phyloP scores from a whole-genome alignment of 371 early-diverging fungal genomes.

The Mortierella sp. region DNA sequence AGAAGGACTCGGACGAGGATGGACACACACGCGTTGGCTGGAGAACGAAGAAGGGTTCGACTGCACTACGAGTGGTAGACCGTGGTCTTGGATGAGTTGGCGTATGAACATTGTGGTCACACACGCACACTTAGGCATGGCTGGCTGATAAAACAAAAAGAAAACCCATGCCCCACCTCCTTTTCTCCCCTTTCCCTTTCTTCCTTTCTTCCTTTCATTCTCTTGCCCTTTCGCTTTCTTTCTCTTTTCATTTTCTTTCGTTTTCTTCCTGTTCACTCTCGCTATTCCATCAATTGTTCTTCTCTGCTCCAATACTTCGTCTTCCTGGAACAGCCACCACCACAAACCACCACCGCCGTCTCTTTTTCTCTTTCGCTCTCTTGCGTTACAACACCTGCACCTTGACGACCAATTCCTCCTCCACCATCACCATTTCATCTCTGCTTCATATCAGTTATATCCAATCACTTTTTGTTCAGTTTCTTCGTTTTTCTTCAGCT shows the following conservation, averaged over 20 bases:
- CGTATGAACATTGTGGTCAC: not conserved
- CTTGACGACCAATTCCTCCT: not conserved
- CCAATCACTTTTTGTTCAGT: not conserved
- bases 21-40: not conserved
- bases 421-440: not conserved
- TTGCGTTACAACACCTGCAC: not conserved
- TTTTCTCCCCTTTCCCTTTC: not conserved
- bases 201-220: not conserved
- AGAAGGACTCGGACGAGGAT: not conserved
- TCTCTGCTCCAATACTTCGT: conserved; percentile 9
- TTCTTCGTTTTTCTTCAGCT: not conserved
- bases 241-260: not conserved
- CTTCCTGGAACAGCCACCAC: not conserved
- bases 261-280: conserved; percentile 1
- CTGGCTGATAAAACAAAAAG: not conserved
- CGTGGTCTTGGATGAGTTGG: not conserved
- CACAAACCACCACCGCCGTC: not conserved
- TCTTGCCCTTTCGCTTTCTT: too few species aligned
- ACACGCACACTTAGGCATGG: not conserved
- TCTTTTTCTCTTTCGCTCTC: not conserved
- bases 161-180: conserved; percentile 3
- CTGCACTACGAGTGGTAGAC: not conserved
- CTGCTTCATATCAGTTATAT: not conserved
- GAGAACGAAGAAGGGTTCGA: not conserved
- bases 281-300: not conserved